These are phyloP conservation scores for Panaeolus papilionaceus DNA, from an alignment of 768 basidiomycete genomes.

Conservation along the genomic window DNA sequence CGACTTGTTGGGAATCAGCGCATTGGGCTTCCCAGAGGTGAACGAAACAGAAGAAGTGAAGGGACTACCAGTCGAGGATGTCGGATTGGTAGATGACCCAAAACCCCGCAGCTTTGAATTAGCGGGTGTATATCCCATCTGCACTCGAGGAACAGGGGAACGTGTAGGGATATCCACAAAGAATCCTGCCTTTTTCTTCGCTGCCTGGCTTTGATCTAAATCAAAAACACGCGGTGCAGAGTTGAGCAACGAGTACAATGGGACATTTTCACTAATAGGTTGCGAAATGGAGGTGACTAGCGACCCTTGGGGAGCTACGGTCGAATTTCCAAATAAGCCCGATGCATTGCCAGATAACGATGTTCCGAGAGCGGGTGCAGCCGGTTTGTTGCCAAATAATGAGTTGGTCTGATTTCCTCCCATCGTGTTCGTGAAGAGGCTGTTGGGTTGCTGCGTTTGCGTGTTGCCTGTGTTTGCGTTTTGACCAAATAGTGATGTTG, in stretches of 20 bases:
- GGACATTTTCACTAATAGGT: constrained; percentile 75
- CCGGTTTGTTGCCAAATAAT: constrained; percentile 59
- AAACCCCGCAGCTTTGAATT: constrained; percentile 79
- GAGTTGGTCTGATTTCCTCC: constrained; percentile 46
- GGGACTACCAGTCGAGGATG: constrained; percentile 43
- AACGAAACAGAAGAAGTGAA: constrained; percentile 51
- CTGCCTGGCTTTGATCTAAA: constrained; percentile 58
- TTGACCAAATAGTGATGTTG: constrained; percentile 45
- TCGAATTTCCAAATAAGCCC: constrained; percentile 39
- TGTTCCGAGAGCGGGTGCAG: constrained; percentile 48
- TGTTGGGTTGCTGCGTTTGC: constrained; percentile 35
- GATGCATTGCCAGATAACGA: constrained; percentile 31
- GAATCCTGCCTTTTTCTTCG: constrained; percentile 78
- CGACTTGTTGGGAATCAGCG: constrained; percentile 57
- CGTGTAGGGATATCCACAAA: constrained; percentile 80
- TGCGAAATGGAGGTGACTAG: constrained; percentile 90
- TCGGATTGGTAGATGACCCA: constrained; percentile 51
- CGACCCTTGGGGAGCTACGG: constrained; percentile 53
- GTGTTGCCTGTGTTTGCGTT: constrained; percentile 45
- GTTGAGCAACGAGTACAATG: constrained; percentile 78
- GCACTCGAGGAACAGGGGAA: constrained; percentile 70
- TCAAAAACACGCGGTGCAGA: constrained; percentile 69
- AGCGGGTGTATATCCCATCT: constrained; percentile 69
- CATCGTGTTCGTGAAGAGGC: constrained; percentile 59
- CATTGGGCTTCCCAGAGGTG: constrained; percentile 59